phyloP scores from a whole-genome alignment of 495 filamentous ascomycete species.

The Podospora pseudopauciseta region DNA sequence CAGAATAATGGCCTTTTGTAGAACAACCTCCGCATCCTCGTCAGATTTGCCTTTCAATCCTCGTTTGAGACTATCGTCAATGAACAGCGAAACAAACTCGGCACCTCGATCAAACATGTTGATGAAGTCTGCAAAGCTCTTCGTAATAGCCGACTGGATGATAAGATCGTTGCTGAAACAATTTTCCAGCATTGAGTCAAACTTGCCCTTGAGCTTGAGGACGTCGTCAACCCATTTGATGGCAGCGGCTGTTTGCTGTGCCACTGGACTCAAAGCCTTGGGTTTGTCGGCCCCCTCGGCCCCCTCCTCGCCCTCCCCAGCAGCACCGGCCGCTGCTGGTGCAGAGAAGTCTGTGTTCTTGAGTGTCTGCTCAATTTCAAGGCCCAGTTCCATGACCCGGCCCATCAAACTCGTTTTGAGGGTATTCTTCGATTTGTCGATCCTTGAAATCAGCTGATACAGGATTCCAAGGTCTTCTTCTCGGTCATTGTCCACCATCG shows the following conservation, averaged over 20 bases:
- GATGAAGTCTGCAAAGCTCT: conserved; percentile 86
- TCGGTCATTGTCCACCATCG: conserved; percentile 90
- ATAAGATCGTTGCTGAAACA: conserved; percentile 73
- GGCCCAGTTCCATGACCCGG: conserved; percentile 75
- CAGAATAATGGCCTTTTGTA: conserved; percentile 87
- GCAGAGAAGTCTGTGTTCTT: conserved; percentile 44
- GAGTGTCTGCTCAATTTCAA: conserved; percentile 72
- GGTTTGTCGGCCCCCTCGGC: conserved; percentile 46
- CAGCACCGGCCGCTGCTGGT: conserved; percentile 38
- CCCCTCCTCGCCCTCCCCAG: conserved; percentile 48
- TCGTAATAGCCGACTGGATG: conserved; percentile 74
- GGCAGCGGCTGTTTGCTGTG: conserved; percentile 68
- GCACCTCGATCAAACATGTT: conserved; percentile 78
- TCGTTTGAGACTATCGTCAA: conserved; percentile 93
- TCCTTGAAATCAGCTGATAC: conserved; percentile 70
- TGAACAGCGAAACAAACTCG: conserved; percentile 93
- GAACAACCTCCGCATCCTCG: conserved; percentile 74
- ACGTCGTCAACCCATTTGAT: conserved; percentile 96
- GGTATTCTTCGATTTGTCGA: conserved; percentile 70
- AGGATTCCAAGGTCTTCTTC: conserved; percentile 70
- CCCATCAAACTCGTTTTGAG: conserved; percentile 66
- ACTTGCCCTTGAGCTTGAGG: conserved; percentile 79
- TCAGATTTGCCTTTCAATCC: conserved; percentile 92
- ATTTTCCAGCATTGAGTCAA: conserved; percentile 67
- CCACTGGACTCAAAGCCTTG: conserved; percentile 41